Percentiles rank a stretch among this genome's conserved stretches.
Conservation (phyloP, 805 yeast genomes). For the Zygoascus biomembranicola region DNA sequence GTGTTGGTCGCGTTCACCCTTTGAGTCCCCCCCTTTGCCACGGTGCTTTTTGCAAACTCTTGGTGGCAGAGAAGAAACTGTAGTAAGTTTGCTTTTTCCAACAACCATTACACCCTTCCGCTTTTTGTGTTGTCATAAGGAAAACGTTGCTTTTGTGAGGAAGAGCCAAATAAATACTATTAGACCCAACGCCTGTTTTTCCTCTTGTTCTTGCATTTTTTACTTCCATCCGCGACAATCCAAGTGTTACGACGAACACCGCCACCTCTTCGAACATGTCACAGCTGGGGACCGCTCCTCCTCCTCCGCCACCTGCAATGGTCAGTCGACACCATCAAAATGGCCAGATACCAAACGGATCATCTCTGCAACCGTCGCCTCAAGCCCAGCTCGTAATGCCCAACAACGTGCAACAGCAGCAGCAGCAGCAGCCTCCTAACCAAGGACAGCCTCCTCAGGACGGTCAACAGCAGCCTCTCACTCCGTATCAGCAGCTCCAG, state of each 20-base stretch:
- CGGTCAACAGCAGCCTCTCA: constrained; percentile 17
- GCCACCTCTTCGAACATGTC: constrained; percentile 7
- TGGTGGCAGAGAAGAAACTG: no score
- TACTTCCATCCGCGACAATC: not conserved
- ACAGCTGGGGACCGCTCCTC: constrained; percentile 14
- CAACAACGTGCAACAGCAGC: constrained; percentile 1
- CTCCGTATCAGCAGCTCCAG: constrained; percentile 23
- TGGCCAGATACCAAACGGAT: constrained; percentile 4
- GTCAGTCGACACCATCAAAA: constrained; percentile 3
- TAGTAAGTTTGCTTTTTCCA: no score
- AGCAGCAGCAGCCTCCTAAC: constrained; percentile 18
- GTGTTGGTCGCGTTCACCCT: no score
- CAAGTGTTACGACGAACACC: not conserved
- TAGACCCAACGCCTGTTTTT: not conserved
- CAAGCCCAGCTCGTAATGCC: not conserved
- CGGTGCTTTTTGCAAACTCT: no score
- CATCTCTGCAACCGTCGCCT: constrained; percentile 1
- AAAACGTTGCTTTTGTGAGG: not conserved
- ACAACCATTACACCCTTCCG: no score
- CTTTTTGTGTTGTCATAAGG: not conserved
- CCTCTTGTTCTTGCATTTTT: not conserved
- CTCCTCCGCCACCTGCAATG: constrained; percentile 12
- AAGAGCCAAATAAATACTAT: not conserved
- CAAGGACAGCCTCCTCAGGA: constrained; percentile 6
- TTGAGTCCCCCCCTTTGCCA: no score